Percentiles rank a stretch among this genome's conserved stretches.
phyloP scores from a whole-genome alignment of 2,329 filamentous ascomycete species.

The Aspergillus terreus region DNA sequence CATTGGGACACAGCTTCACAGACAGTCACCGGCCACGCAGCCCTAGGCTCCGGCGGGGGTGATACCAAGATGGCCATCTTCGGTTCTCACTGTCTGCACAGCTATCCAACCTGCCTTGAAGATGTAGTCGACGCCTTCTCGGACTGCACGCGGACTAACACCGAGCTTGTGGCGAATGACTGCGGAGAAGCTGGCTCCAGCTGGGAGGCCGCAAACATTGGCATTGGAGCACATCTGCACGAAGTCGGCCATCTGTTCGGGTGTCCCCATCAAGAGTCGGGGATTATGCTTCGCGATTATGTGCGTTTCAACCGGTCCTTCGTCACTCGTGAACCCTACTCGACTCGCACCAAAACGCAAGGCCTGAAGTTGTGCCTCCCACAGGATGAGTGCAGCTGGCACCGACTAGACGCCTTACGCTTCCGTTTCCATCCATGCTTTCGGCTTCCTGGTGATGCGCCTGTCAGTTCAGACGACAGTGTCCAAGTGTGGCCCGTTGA shows the following conservation, averaged over 20 bases:
- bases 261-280: conserved; percentile 81
- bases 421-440: conserved; percentile 92
- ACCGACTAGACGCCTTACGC: conserved; percentile 80
- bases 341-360: conserved; percentile 78
- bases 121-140: conserved; percentile 85
- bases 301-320: conserved; percentile 81
- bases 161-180: conserved; percentile 75
- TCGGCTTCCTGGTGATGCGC: conserved; percentile 70
- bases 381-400: conserved; percentile 86
- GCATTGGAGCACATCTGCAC: conserved; percentile 88
- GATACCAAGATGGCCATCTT: conserved; percentile 81
- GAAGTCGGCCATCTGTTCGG: conserved; percentile 88
- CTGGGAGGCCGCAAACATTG: conserved; percentile 94
- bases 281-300: conserved; percentile 91
- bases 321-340: conserved; percentile 75
- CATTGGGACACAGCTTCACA: conserved; percentile 76
- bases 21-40: conserved; percentile 74
- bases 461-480: conserved; percentile 64
- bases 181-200: conserved; percentile 82
- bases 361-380: conserved; percentile 68
- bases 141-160: conserved; percentile 87
- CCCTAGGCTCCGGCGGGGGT: conserved; percentile 70
- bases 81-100: conserved; percentile 86
- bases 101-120: conserved; percentile 83
- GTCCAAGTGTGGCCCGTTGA: conserved; percentile 86